Evolutionary conservation across 352 stramenopile species (phyloP), one percentile per base, ranked within the genome.

Genomic region (Phytophthora megakarya): DNA sequence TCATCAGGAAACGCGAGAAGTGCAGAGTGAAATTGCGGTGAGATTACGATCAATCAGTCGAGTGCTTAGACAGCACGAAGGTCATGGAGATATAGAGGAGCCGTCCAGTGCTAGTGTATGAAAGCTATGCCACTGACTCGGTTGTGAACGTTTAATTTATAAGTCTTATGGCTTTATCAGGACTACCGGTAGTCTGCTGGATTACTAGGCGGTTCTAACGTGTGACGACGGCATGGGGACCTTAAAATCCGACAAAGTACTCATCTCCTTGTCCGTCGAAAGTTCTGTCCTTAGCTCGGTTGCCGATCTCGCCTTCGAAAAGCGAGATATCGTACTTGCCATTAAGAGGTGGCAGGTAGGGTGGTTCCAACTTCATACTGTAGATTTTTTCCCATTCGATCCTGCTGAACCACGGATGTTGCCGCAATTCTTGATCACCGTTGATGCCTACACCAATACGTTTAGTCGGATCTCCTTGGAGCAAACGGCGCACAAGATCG

Each of bases 401-500:
- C 30, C 75, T 77, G 57, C 72, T 84, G 61, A 90, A 92, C 78
- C 81, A 90, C 40, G 76, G 61, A 43, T 89, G 82, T 62, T 89
- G 80, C 13, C 78, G 72, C 25, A 89, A 54, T 15, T 88, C 75
- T 47, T 92, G 83, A 58, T 92, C 76, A 18, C 80, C 80, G 51
- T 89, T 85, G 65, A 90, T 89, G 18, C 84, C 84, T 28, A 88
- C 80, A 51, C 80, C 77, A 25, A 89, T 87, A 38, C 78, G 78
- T 55, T 89, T 97, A 6, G 82, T 84, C 21, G 90, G 92, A 49
- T 96, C 80, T 18, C 88, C 91, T 26, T 95, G 85, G 1, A 99
- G 76, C 12, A 99, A 76, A 19, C 88, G 80, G 25, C 90, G 88
- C 6, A 98, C 87, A n/a, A 98, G 76, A 65, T 98, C 89, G 26